Percentiles rank a stretch among this genome's conserved stretches.
These are phyloP conservation scores for Teratosphaeriaceae sp. DNA, from an alignment of 2,329 filamentous ascomycete genomes.

Conservation along the genomic window DNA sequence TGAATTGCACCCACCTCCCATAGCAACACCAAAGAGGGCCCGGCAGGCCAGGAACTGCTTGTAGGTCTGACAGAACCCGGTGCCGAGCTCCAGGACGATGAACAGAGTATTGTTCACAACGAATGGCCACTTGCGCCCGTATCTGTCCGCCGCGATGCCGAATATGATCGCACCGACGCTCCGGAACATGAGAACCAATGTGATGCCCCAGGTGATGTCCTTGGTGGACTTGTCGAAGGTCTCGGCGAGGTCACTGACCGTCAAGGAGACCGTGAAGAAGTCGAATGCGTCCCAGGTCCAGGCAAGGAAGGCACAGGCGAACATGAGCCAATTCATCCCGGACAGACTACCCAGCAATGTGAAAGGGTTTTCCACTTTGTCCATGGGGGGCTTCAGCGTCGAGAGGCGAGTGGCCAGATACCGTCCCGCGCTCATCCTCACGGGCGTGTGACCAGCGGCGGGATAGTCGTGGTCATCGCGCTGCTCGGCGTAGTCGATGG, in stretches of 20 bases:
- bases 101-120: slow-evolving; percentile 56
- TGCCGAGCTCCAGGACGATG: slow-evolving; percentile 54
- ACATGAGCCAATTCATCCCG: slow-evolving; percentile 53
- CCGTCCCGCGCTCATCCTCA: slow-evolving; percentile 34
- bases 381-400: slow-evolving; percentile 51
- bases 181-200: slow-evolving; percentile 54
- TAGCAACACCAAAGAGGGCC: slow-evolving; percentile 57
- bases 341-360: slow-evolving; percentile 46
- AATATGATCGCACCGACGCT: slow-evolving; percentile 54
- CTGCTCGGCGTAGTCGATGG: slow-evolving; percentile 11
- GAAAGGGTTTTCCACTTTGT: slow-evolving; percentile 48
- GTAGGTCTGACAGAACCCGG: slow-evolving; percentile 54
- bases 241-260: slow-evolving; percentile 47
- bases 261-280: slow-evolving; percentile 57
- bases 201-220: slow-evolving; percentile 55
- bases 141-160: slow-evolving; percentile 35
- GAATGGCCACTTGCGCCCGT: slow-evolving; percentile 41
- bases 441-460: slow-evolving; percentile 13
- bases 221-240: slow-evolving; percentile 48
- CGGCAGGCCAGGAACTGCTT: slow-evolving; percentile 52
- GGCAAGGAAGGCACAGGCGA: slow-evolving; percentile 40
- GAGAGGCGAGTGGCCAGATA: slow-evolving; percentile 50
- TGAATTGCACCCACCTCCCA: slow-evolving; percentile 51
- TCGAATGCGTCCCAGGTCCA: slow-evolving; percentile 54
- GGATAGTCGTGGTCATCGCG: slow-evolving; percentile 13